Evolutionary conservation across 1,284 basidiomycete genomes (phyloP).

Genomic region (Trichosporon ovoides): DNA sequence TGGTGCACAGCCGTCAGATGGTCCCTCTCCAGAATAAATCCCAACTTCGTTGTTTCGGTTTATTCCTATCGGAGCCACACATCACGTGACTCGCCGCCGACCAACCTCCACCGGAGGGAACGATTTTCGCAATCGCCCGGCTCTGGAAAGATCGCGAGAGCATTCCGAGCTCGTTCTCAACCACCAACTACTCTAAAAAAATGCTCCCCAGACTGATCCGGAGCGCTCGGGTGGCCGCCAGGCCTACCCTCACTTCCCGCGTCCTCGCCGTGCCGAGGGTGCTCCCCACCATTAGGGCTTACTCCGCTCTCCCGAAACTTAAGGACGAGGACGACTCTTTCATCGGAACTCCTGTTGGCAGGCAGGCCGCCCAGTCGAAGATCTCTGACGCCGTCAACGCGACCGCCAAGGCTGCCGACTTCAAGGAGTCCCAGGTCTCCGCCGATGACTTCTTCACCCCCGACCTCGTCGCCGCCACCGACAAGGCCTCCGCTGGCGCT

Average conservation of each 20-base stretch:
- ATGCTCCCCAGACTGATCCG: constrained; percentile 7
- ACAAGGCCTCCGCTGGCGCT: not conserved
- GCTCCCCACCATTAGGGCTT: constrained; percentile 5
- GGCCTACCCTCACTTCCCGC: not conserved
- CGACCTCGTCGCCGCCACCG: constrained; percentile 8
- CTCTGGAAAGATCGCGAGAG: no score
- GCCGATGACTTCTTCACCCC: constrained; percentile 18
- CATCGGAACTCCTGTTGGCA: not conserved
- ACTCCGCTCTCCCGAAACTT: constrained; percentile 19
- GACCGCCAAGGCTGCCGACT: not conserved
- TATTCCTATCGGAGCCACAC: not conserved
- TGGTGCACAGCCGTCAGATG: no score
- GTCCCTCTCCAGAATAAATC: no score
- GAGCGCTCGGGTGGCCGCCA: not conserved
- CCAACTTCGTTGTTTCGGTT: no score
- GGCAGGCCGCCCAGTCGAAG: not conserved
- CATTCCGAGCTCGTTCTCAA: not conserved
- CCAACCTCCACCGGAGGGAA: not conserved
- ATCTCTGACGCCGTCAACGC: not conserved
- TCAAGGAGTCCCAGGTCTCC: not conserved
- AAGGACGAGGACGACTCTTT: constrained; percentile 17
- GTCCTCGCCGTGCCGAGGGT: not conserved
- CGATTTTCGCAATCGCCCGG: no score
- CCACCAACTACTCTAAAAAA: not conserved
- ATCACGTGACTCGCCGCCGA: not conserved